Evolutionary conservation across 179 eudicot genomes (phyloP), one percentile per base, ranked within the genome.

Genomic region (Gypsophila paniculata): DNA sequence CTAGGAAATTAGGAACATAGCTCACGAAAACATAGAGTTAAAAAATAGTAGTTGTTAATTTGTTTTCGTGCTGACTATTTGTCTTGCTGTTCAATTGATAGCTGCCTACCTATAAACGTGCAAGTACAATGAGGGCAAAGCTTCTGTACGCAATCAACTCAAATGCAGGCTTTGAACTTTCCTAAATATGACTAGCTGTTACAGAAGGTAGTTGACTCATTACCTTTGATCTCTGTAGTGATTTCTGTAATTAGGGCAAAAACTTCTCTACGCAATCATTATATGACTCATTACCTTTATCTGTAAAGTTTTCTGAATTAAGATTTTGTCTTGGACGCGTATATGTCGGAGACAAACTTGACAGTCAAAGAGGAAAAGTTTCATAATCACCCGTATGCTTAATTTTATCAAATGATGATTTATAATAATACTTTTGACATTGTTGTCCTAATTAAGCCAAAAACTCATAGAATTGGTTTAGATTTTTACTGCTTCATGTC

Each of bases 81-180:
- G n/a, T 57, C 48, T 38, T 55, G 63, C 66, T 46, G 63, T 73
- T 42, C 52, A 5, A 62, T 81, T 71, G 72, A 70, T 74, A 93
- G 98, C 98, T 93, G 65, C 98, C 98, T 39, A 91, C 97, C 69
- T 93, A 93, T 72, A 93, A 88, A 72, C 91, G 98, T 52, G 69
- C 90, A 36, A 85, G 88, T 82, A 93, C 96, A 68, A 77, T 93
- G 85, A 88, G 83, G 84, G 87, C 87, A 71, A 93, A 93, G 84
- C 90, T 93, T 78, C 88, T 91, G 14, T 91, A 93, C 79, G 98
- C 97, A 63, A 88, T 91, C 78, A 93, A 89, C 80, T 93, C 98
- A 64, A 93, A 93, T 82, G 97, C 98, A 21, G 98, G 97, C 71
- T 93, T 93, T 71, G 98, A 92, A 80, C 95, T 92, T 73, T 92